Conservation (phyloP, 805 yeast genomes). For the Maudiozyma serrabonitensis region DNA sequence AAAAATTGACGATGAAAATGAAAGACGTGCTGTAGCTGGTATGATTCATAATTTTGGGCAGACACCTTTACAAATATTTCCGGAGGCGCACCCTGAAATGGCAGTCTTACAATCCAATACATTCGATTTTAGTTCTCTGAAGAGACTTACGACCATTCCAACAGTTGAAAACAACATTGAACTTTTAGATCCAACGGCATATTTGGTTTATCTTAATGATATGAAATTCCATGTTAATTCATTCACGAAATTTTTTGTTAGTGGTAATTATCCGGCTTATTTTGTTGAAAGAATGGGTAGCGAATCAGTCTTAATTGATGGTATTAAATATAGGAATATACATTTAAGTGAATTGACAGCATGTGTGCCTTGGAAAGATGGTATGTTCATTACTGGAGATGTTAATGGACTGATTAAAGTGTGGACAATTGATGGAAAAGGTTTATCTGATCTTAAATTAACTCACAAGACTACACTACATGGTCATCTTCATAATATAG, state of each 20-base stretch:
- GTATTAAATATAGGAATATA: slow-evolving; percentile 19
- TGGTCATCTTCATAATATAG: slow-evolving; percentile 47
- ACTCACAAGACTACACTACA: slow-evolving; percentile 30
- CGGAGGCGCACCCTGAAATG: slow-evolving; percentile 48
- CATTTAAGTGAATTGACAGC: slow-evolving; percentile 27
- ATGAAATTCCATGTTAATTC: slow-evolving; percentile 1
- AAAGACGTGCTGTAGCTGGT: slow-evolving; percentile 67
- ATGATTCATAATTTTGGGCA: slow-evolving; percentile 90
- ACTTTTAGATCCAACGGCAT: neutral
- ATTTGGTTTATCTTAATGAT: slow-evolving; percentile 3
- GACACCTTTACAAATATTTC: slow-evolving; percentile 68
- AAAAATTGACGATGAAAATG: slow-evolving; percentile 59
- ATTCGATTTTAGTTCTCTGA: neutral
- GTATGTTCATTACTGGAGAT: slow-evolving; percentile 32
- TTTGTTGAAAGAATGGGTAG: neutral
- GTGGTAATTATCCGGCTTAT: neutral
- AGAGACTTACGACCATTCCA: neutral
- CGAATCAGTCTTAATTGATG: slow-evolving; percentile 2
- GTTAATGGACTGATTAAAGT: slow-evolving; percentile 51
- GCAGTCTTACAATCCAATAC: neutral
- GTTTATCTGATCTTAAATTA: neutral
- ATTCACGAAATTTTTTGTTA: neutral
- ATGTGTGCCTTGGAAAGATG: slow-evolving; percentile 18
- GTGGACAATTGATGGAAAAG: slow-evolving; percentile 33
- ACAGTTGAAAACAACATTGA: neutral